Percentiles rank a stretch among this genome's conserved stretches.
phyloP scores from a whole-genome alignment of 495 filamentous ascomycete genomes.

The Halenospora varia region DNA sequence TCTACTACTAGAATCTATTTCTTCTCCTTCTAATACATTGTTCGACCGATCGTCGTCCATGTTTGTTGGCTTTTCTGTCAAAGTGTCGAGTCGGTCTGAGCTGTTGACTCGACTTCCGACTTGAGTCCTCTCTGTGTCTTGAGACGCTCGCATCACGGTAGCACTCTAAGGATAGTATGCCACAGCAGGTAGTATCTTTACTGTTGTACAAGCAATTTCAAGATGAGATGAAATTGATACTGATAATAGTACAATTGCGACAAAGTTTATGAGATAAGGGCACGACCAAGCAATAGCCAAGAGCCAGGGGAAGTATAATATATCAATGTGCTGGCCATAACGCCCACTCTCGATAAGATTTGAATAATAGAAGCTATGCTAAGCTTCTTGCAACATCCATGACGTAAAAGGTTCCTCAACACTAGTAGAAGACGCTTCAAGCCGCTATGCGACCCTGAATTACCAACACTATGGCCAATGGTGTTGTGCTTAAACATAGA shows the following conservation, averaged over 20 bases:
- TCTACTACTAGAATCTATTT: neutral
- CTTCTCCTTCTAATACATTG: constrained; percentile 2
- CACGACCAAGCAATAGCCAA: too few relatives aligned
- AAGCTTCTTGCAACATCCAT: neutral
- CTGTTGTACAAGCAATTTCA: too few relatives aligned
- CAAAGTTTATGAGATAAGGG: too few relatives aligned
- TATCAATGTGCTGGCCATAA: neutral
- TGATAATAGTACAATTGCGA: too few relatives aligned
- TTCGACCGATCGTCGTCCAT: constrained; percentile 2
- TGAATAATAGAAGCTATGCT: neutral
- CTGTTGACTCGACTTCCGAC: constrained; percentile 6
- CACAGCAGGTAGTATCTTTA: neutral
- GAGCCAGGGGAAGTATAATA: neutral
- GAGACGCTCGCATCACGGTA: constrained; percentile 9
- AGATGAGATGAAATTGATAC: too few relatives aligned
- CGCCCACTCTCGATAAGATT: neutral
- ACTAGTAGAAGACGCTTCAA: neutral
- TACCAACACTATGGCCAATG: neutral
- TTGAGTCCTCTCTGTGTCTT: constrained; percentile 17
- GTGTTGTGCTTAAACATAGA: neutral
- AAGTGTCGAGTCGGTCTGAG: constrained; percentile 6
- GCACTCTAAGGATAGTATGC: neutral
- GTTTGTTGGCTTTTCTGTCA: constrained; percentile 14
- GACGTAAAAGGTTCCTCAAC: neutral
- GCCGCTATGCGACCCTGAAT: neutral